Base-by-base conservation (phyloP, 805 yeast species). In the Pichia eremophila region DNA sequence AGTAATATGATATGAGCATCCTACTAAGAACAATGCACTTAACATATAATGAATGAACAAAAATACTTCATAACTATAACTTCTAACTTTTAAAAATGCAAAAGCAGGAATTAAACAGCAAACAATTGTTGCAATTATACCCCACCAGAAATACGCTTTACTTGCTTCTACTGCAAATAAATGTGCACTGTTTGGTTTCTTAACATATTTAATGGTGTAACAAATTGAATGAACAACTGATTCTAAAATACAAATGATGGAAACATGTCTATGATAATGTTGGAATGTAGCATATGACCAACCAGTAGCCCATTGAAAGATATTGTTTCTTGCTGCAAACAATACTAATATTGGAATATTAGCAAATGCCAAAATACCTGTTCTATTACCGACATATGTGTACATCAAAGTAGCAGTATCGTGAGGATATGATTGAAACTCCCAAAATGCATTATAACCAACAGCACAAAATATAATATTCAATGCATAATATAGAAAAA, bases 201-300 rank as follows among this genome's bases (percentile, higher is more conserved):
- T 35, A 7, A 34, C n/a, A 31, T 41, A 47, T 22, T 36, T 43
- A 7, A 44, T 39, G 14, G 67, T 59, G 58, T 59, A 58, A 40
- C 60, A 59, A 36, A 55, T 53, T 12, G 60, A 66, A 49, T 72
- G 77, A 12, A 65, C 50, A 22, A 69, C 44, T 29, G 58, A 57
- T 46, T 69, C 50, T 35, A 65, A 17, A 44, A 65, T 55, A 53
- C 31, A 29, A 11, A 29, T 29, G 12, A 29, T 29, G 12, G 70
- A 64, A 43, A 73, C 61, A 85, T 85, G 81, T 60, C 71, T 79
- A 63, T 85, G 95, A 56, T 74, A 74, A 27, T 70, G 65, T 55
- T 77, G 54, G 51, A 71, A 71, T 37, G 72, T 59, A 15, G 70
- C 50, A 46, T 63, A 66, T 3, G 59, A 51, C 69, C 71, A 66